Base-by-base conservation (phyloP, 1,139 yeast species). In the Sugiyamaella japonica region DNA sequence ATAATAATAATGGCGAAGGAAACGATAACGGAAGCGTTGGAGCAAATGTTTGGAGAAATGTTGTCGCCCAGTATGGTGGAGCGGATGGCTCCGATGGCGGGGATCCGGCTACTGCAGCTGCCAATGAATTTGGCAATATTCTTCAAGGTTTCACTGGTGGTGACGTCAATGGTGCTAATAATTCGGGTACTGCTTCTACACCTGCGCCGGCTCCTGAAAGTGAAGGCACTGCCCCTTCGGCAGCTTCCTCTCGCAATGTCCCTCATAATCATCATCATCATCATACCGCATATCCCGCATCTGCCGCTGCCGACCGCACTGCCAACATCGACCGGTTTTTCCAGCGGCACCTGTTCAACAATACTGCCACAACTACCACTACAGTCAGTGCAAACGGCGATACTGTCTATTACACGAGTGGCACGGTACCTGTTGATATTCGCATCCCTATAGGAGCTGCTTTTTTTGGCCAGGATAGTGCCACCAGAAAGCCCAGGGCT, bases 401-500 rank as follows among this genome's bases (percentile, higher is more conserved):
- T 10, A 37, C 42, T 10, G 9, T 40, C 1, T 48, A 25, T 40
- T 48, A 15, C 28, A 36, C 48, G 1, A 45, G 29, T 15, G 40
- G 51, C 16, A 48, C 31, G 8, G 39, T 48, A 25, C 46, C 45
- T 12, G 31, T 48, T 17, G 49, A 45, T 23, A 45, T 45, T 13
- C 10, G 49, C 13, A 7, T 45, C 6, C 44, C 44, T 3, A 23
- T 13, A 23, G 49, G 49, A 3, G 15, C 49, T 1, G 20, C 25
- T 16, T 17, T 48, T 20, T 48, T 48, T 48, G 43, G 23, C 16
- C 40, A 40, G 12, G 51, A 25, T 42, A 34, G 12, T 15, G 12
- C 46, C 3, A 16, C 38, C 16, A 32, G 47, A 41, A 67, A 68
- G 56, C 66, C 65, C 1, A 58, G 64, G 37, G 73, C 73, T 1